Percentiles rank a stretch among this genome's conserved stretches.
These are phyloP conservation scores for Rosa multiflora DNA, from an alignment of 306 rosid genomes.

Conservation along the genomic window DNA sequence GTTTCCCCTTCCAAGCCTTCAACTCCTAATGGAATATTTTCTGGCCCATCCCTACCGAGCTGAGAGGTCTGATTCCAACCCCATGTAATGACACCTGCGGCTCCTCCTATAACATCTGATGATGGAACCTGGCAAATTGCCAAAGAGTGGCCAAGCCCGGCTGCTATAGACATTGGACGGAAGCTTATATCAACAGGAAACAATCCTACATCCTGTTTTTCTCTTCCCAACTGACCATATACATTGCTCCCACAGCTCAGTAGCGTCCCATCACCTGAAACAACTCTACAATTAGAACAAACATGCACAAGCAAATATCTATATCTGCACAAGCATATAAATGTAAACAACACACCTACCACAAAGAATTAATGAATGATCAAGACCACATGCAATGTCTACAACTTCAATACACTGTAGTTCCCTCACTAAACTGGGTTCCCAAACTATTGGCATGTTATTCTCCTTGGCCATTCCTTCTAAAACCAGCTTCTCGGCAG, in stretches of 20 bases:
- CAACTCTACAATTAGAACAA: constrained; percentile 27
- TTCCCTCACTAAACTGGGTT: constrained; percentile 69
- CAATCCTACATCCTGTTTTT: constrained; percentile 56
- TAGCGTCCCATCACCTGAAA: constrained; percentile 64
- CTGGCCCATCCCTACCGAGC: constrained; percentile 78
- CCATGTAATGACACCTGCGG: constrained; percentile 63
- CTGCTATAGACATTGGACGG: constrained; percentile 53
- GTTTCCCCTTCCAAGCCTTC: constrained; percentile 58
- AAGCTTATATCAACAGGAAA: constrained; percentile 59
- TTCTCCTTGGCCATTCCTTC: constrained; percentile 69
- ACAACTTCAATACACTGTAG: constrained; percentile 50
- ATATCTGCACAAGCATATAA: constrained; percentile 12
- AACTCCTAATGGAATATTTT: constrained; percentile 45
- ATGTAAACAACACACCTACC: constrained; percentile 46
- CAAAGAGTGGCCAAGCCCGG: constrained; percentile 93
- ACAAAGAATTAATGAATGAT: constrained; percentile 81
- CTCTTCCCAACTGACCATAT: constrained; percentile 83
- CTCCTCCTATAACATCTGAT: constrained; percentile 30
- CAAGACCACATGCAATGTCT: constrained; percentile 88
- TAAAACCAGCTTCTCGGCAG: constrained; percentile 68
- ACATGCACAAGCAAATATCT: constrained; percentile 9
- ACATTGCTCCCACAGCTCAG: constrained; percentile 80
- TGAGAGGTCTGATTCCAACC: constrained; percentile 87
- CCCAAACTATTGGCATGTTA: constrained; percentile 84
- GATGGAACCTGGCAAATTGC: constrained; percentile 61